A percentile compares a stretch with the other conserved stretches of the same genome.
phyloP scores from a whole-genome alignment of 495 filamentous ascomycete genomes.

The Aspergillus carlsbadensis region DNA sequence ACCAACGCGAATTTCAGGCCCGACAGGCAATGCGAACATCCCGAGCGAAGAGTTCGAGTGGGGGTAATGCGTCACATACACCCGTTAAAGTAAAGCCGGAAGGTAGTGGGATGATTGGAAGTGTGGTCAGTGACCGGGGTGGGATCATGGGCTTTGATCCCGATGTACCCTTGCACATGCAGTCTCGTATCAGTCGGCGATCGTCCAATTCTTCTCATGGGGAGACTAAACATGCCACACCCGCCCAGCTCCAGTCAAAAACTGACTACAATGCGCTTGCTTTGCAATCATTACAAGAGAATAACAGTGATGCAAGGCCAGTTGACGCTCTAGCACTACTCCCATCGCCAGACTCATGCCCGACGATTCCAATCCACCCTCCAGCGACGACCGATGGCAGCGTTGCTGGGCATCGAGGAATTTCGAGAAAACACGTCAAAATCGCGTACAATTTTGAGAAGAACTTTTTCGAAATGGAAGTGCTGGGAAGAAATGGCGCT shows the following conservation, averaged over 20 bases:
- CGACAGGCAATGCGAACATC: slow-evolving; percentile 41
- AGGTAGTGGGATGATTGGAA: slow-evolving; percentile 47
- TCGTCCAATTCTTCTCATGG: slow-evolving; percentile 49
- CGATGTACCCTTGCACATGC: slow-evolving; percentile 43
- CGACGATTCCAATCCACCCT: slow-evolving; percentile 79
- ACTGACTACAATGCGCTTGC: slow-evolving; percentile 49
- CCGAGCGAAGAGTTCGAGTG: slow-evolving; percentile 48
- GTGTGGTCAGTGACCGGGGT: slow-evolving; percentile 58
- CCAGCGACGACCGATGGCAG: slow-evolving; percentile 61
- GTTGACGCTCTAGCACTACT: slow-evolving; percentile 43
- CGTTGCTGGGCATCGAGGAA: slow-evolving; percentile 62
- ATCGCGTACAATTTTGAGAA: slow-evolving; percentile 77
- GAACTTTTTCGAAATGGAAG: slow-evolving; percentile 73
- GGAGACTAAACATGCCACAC: slow-evolving; percentile 43
- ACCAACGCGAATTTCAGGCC: slow-evolving; percentile 46
- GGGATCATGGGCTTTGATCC: slow-evolving; percentile 59
- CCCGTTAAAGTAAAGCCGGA: slow-evolving; percentile 48
- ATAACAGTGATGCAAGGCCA: slow-evolving; percentile 36
- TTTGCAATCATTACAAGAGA: slow-evolving; percentile 45
- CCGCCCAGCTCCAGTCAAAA: slow-evolving; percentile 41
- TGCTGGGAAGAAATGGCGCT: slow-evolving; percentile 82
- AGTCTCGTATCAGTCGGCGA: slow-evolving; percentile 43
- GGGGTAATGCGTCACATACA: slow-evolving; percentile 46
- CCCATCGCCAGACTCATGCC: slow-evolving; percentile 58
- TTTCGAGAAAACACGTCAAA: slow-evolving; percentile 82